Base-by-base conservation (phyloP, 1,284 basidiomycete species). In the Ceratobasidium sp. region DNA sequence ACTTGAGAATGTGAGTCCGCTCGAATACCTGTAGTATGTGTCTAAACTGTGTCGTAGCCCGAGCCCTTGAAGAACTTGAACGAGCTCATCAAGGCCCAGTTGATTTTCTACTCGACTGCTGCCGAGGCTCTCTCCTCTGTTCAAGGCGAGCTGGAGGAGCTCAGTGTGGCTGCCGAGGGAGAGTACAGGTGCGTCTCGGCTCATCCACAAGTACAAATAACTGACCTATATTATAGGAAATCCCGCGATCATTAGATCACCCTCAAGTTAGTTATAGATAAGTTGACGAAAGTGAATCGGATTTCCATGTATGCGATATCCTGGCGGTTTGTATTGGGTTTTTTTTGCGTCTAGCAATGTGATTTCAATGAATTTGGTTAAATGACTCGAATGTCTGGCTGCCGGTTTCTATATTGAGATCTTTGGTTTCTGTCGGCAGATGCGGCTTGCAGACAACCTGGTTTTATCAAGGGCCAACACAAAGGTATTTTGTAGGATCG, bases 51-150 rank as follows among this genome's bases (percentile, higher is more conserved):
- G 17, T 64, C 32, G 65, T 65, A 95, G 93, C 96, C 96, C 53
- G 96, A 98, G 80, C 94, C 96, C 0, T 81, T 98, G 77, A 94
- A 93, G 85, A 93, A 95, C 80, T 80, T 99, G 58, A 94, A 94
- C 72, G 90, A 93, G 76, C 88, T 99, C 68, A 86, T 90, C 77
- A 97, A 97, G 80, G 93, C 97, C 53, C 81, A 96, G 84, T 86
- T 97, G 50, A 82, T 91, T 74, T 98, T 87, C 84, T 90, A 92
- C 79, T 87, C 90, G 40, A 82, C 88, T 40, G 92, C 93, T 7
- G 94, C 93, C 8, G 95, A 97, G 78, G 86, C 93, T 0, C 85
- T 97, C 49, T 87, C 86, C 50, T 81, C 85, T 58, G 86, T 92
- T 45, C 93, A 96, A 78, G 91, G 91, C 64, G 92, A 96, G 77